Evolutionary conservation across 1,139 yeast genomes (phyloP), one percentile per base, ranked within the genome.

Genomic region (Candida labiduridarum): DNA sequence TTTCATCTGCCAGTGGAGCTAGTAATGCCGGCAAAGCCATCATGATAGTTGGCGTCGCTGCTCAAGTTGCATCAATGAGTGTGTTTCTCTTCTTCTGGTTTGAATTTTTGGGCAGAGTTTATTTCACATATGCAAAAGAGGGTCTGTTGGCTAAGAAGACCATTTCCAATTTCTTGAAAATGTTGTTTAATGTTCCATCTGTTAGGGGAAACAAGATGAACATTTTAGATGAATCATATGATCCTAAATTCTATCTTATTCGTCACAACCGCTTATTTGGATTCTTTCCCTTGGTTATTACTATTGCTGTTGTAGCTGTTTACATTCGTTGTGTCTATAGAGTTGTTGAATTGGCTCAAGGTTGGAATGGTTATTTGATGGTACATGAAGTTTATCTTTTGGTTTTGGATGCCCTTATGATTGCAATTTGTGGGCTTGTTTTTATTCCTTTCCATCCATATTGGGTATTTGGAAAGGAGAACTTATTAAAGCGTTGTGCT

Each of bases 31-130:
- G 97, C 40, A 79, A 88, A 0, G 72, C 87, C 66, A 71, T 85
- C 49, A 89, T 90, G 89, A 82, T 89, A 52, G 96, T 83, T 4
- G 97, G 97, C 33, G 77, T 91, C 52, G 84, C 85, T 0, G 76
- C 87, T 60, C 97, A 91, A 69, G 91, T 89, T 16, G 73, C 79
- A 9, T 78, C 90, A n/a, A 88, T 90, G 87, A 56, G 80, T 0
- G 53, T 83, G 1, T 91, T 88, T 65, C 65, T 85, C 45, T 31
- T 72, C 6, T 71, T 87, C 44, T 84, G 84, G 79, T 65, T 70
- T 44, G 76, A 73, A 50, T 84, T 86, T 63, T 60, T 81, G 49
- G 71, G 62, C 59, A 68, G 73, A 43, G 66, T 83, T 14, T 75
- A 66, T 59, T 69, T 22, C 41, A 36, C 4, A 36, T 22, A 18